phyloP scores from a whole-genome alignment of 2,329 filamentous ascomycete genomes.

The Myriangium duriaei region DNA sequence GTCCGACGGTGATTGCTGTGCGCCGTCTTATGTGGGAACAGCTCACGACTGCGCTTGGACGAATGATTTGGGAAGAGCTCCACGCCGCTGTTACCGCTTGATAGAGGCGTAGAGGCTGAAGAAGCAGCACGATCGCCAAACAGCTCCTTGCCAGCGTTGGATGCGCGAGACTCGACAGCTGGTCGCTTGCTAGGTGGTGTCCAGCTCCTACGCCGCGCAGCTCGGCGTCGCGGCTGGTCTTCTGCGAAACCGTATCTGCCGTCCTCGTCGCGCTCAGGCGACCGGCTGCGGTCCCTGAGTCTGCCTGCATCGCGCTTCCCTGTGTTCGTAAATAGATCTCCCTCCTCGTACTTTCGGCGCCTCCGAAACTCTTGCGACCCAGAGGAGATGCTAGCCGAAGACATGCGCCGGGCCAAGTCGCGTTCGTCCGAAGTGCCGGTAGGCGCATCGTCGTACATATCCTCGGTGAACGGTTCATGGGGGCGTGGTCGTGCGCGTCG shows the following conservation, averaged over 20 bases:
- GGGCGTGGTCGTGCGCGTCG: not conserved
- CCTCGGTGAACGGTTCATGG: constrained; percentile 50
- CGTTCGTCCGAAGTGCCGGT: constrained; percentile 22
- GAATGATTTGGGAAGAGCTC: constrained; percentile 12
- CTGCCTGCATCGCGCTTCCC: constrained; percentile 26
- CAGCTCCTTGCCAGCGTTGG: constrained; percentile 7
- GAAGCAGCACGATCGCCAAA: constrained; percentile 1
- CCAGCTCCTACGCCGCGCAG: constrained; percentile 31
- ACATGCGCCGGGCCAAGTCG: constrained; percentile 16
- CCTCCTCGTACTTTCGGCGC: constrained; percentile 12
- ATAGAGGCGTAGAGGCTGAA: constrained; percentile 2
- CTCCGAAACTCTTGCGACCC: constrained; percentile 11
- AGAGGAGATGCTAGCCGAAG: constrained; percentile 14
- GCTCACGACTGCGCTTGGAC: constrained; percentile 25
- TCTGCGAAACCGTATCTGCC: constrained; percentile 38
- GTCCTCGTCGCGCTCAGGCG: constrained; percentile 38
- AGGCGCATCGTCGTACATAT: constrained; percentile 66
- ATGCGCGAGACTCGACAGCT: constrained; percentile 9
- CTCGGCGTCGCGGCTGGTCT: constrained; percentile 32
- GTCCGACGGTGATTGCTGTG: constrained; percentile 32
- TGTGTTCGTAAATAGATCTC: constrained; percentile 22
- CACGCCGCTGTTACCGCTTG: constrained; percentile 5
- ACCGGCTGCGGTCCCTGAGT: constrained; percentile 47
- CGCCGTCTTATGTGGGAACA: constrained; percentile 23
- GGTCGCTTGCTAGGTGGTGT: constrained; percentile 21